Evolutionary conservation across 179 eudicot genomes (phyloP).

Genomic region (Spergularia azorica): DNA sequence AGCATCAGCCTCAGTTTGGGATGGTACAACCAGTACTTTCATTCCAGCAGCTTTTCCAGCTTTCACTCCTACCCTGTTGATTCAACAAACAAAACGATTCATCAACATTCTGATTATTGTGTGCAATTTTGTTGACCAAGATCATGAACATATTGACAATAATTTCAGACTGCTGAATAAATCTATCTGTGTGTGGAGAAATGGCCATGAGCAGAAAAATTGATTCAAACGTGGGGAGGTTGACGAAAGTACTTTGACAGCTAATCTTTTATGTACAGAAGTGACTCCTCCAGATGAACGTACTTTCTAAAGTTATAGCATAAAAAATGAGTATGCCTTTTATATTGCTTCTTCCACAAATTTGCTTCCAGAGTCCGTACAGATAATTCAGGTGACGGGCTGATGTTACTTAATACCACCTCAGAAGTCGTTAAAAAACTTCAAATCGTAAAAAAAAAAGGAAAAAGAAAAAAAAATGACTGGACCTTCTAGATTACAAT

Average conservation of each 20-base stretch:
- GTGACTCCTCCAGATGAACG: too few relatives aligned
- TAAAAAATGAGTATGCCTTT: too few relatives aligned
- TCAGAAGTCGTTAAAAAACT: too few relatives aligned
- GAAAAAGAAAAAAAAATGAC: too few relatives aligned
- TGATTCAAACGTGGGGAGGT: not conserved
- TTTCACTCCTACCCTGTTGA: constrained; percentile 71
- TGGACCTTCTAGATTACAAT: too few relatives aligned
- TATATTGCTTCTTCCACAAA: too few relatives aligned
- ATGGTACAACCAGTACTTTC: constrained; percentile 86
- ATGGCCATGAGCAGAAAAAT: not conserved
- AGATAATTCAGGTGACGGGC: too few relatives aligned
- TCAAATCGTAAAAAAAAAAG: too few relatives aligned
- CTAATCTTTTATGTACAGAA: too few relatives aligned
- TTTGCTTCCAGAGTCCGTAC: too few relatives aligned
- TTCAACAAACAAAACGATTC: not conserved
- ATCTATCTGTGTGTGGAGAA: not conserved
- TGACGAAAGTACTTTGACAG: not conserved
- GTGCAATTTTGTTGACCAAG: not conserved
- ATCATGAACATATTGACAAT: not conserved
- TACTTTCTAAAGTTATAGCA: too few relatives aligned
- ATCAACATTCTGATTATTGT: not conserved
- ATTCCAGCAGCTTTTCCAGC: constrained; percentile 89
- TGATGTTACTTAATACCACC: too few relatives aligned
- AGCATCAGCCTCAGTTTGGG: constrained; percentile 54
- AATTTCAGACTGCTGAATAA: not conserved